phyloP scores from a whole-genome alignment of 1,284 basidiomycete species.

The Ustilago xerochloae region DNA sequence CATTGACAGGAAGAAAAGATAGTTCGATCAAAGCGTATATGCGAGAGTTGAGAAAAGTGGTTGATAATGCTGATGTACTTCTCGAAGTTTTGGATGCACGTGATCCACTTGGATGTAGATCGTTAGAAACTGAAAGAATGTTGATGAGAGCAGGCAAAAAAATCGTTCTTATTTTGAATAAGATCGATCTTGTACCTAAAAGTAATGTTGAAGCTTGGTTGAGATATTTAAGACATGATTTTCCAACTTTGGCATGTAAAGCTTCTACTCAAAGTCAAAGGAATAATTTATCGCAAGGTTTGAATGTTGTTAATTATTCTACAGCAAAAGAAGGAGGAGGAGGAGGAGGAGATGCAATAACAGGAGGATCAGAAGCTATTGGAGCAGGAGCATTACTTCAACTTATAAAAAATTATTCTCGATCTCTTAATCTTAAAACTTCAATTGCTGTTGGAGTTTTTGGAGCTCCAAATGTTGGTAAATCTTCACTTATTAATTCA shows the following conservation, averaged over 20 bases:
- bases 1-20: slow-evolving; percentile 55
- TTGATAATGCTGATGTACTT: slow-evolving; percentile 91
- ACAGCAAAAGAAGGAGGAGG: too few relatives aligned
- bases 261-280: slow-evolving; percentile 85
- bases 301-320: slow-evolving; percentile 20
- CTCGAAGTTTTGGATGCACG: slow-evolving; percentile 68
- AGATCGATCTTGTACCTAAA: slow-evolving; percentile 79
- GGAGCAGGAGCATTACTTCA: slow-evolving; percentile 77
- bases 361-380: slow-evolving; percentile 68
- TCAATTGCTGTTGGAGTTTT: slow-evolving; percentile 85
- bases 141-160: slow-evolving; percentile 58
- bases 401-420: slow-evolving; percentile 88
- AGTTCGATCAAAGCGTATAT: slow-evolving; percentile 69
- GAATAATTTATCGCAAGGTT: slow-evolving; percentile 71
- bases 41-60: slow-evolving; percentile 81
- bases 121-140: slow-evolving; percentile 56
- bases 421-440: slow-evolving; percentile 58
- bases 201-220: slow-evolving; percentile 92
- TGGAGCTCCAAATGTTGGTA: slow-evolving; percentile 97
- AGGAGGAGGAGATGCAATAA: slow-evolving; percentile 20
- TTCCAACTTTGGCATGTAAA: slow-evolving; percentile 93
- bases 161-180: slow-evolving; percentile 56
- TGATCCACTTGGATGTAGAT: slow-evolving; percentile 72
- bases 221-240: slow-evolving; percentile 86
- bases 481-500: slow-evolving; percentile 94